These are phyloP conservation scores for Trichoderma guizhouense DNA, from an alignment of 2,329 filamentous ascomycete species.

Conservation along the genomic window DNA sequence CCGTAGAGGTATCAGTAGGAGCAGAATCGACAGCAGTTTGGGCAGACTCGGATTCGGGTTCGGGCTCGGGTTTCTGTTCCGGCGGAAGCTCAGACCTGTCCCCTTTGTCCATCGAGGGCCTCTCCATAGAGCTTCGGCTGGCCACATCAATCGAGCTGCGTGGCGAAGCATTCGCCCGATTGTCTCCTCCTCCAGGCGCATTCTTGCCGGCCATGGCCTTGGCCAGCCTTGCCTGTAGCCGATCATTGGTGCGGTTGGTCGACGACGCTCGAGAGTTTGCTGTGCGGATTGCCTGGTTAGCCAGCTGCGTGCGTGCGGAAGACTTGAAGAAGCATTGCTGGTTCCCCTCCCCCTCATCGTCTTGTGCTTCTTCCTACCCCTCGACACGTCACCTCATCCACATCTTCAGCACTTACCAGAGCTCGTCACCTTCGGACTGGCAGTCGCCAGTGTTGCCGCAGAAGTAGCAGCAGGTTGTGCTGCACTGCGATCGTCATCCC, in stretches of 20 bases:
- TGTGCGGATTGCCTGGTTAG: slow-evolving; percentile 7
- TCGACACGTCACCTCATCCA: not conserved
- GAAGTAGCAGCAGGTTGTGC: not conserved
- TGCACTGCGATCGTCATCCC: slow-evolving; percentile 41
- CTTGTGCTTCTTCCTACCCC: not conserved
- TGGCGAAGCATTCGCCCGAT: slow-evolving; percentile 38
- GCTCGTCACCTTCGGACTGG: not conserved
- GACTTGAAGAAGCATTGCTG: not conserved
- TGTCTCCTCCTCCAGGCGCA: slow-evolving; percentile 37
- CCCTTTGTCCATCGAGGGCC: slow-evolving; percentile 27
- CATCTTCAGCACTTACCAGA: slow-evolving; percentile 18
- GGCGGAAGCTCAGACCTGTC: slow-evolving; percentile 21
- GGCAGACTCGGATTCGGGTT: slow-evolving; percentile 12
- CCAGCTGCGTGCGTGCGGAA: not conserved
- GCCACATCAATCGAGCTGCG: slow-evolving; percentile 37
- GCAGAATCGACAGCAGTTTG: not conserved
- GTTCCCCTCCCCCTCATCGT: not conserved
- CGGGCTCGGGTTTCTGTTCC: slow-evolving; percentile 10
- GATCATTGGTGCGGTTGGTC: slow-evolving; percentile 55
- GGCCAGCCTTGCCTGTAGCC: slow-evolving; percentile 84
- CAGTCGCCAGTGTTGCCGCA: not conserved
- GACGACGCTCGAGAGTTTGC: slow-evolving; percentile 61
- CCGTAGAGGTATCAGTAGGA: not conserved
- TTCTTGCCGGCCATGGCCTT: slow-evolving; percentile 78
- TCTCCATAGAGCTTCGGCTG: slow-evolving; percentile 29